These are phyloP conservation scores for Cyclostephanos tholiformis DNA, from an alignment of 108 stramenopile species.

Conservation along the genomic window DNA sequence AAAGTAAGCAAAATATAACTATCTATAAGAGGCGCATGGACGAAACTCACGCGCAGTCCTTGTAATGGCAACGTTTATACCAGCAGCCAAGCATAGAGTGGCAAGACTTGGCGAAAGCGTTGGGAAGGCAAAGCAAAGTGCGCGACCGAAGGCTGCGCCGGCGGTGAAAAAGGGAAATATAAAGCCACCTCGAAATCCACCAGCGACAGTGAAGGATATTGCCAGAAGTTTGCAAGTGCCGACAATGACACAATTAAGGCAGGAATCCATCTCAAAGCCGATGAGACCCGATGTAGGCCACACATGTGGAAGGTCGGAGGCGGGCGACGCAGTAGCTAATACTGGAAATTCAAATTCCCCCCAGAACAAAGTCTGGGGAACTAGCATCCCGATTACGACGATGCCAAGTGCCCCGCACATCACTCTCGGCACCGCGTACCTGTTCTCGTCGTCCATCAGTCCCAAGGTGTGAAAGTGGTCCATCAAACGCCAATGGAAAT, in stretches of 20 bases:
- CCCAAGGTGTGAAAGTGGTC: slow-evolving; percentile 36
- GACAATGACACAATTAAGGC: slow-evolving; percentile 45
- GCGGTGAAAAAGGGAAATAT: slow-evolving; percentile 70
- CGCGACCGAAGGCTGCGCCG: slow-evolving; percentile 64
- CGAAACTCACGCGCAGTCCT: slow-evolving; percentile 44
- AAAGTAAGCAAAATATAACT: background rate
- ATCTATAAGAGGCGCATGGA: background rate
- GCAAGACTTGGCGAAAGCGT: slow-evolving; percentile 46
- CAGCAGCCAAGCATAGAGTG: slow-evolving; percentile 61
- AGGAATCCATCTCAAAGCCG: slow-evolving; percentile 63
- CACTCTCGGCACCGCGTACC: slow-evolving; percentile 50
- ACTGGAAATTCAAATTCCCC: slow-evolving; percentile 65
- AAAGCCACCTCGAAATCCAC: slow-evolving; percentile 67
- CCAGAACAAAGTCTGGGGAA: slow-evolving; percentile 78
- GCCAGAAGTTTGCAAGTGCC: slow-evolving; percentile 62
- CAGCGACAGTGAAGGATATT: slow-evolving; percentile 72
- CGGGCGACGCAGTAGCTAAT: slow-evolving; percentile 54
- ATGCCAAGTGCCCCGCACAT: slow-evolving; percentile 51
- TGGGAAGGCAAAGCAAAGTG: slow-evolving; percentile 40
- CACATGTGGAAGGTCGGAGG: slow-evolving; percentile 55
- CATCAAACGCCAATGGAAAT: slow-evolving; percentile 58
- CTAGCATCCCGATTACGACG: slow-evolving; percentile 48
- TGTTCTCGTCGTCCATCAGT: slow-evolving; percentile 51
- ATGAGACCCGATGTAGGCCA: slow-evolving; percentile 65
- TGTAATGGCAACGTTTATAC: slow-evolving; percentile 74